Evolutionary conservation across 306 rosid species (phyloP).

Genomic region (Cucurbita pepo): DNA sequence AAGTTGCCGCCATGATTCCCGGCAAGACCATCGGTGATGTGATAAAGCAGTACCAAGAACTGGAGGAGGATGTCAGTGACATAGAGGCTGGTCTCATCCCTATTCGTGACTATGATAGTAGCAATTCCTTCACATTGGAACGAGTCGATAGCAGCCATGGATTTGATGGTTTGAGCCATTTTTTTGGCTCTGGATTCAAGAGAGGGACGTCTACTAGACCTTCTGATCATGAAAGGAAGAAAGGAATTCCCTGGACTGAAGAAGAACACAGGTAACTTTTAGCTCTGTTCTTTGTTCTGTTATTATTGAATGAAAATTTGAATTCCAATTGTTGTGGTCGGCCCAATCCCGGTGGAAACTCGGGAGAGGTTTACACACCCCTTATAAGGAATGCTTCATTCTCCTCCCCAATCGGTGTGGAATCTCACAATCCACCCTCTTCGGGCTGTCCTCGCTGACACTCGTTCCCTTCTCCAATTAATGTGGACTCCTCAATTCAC

Average conservation of each 20-base stretch:
- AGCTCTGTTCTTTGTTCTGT: neutral
- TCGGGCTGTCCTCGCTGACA: no score
- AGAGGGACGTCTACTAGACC: constrained; percentile 41
- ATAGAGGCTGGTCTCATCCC: constrained; percentile 83
- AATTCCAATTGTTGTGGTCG: neutral
- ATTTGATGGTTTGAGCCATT: constrained; percentile 47
- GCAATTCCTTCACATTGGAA: constrained; percentile 57
- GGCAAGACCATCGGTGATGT: constrained; percentile 87
- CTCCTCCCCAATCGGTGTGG: no score
- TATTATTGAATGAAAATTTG: neutral
- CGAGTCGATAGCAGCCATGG: constrained; percentile 33
- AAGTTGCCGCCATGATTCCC: constrained; percentile 68
- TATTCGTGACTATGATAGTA: constrained; percentile 34
- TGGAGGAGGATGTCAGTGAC: constrained; percentile 74
- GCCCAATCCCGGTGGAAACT: no score
- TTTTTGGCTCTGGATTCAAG: constrained; percentile 41
- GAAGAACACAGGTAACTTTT: constrained; percentile 74
- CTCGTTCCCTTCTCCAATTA: no score
- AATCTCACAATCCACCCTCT: no score
- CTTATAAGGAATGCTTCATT: no score
- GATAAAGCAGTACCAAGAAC: constrained; percentile 58
- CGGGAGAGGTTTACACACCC: no score
- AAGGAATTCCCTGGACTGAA: constrained; percentile 90
- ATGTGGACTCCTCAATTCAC: no score
- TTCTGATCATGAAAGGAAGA: constrained; percentile 73